Evolutionary conservation across 305 asterid genomes (phyloP).

Genomic region (Coffea humblotiana): DNA sequence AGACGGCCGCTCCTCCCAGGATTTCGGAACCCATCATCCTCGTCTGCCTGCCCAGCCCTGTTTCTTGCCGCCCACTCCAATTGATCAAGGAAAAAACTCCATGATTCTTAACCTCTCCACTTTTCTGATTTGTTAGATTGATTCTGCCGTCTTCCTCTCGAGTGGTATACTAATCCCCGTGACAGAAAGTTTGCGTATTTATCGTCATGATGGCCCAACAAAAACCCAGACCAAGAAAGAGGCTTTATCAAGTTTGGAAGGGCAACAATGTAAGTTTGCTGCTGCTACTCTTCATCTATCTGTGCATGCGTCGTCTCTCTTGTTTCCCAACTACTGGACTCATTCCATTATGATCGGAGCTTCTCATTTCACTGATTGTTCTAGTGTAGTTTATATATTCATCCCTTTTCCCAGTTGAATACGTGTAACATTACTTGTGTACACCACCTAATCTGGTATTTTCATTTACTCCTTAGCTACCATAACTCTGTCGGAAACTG

Average conservation of each 20-base stretch:
- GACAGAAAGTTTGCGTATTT: no score
- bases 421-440: not conserved
- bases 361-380: not conserved
- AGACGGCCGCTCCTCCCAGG: not conserved
- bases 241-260: slow-evolving; percentile 83
- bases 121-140: not conserved
- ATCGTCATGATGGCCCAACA: slow-evolving; percentile 43
- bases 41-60: not conserved
- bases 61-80: not conserved
- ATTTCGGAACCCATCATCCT: not conserved
- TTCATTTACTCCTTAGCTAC: no score
- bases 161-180: not conserved
- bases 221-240: slow-evolving; percentile 43
- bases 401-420: not conserved
- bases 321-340: no score
- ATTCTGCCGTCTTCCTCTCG: not conserved
- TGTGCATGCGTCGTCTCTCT: no score
- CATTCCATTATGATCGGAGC: no score
- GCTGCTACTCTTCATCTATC: no score
- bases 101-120: not conserved
- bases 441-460: not conserved
- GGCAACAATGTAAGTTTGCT: slow-evolving; percentile 69
- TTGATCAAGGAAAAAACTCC: not conserved
- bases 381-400: not conserved
- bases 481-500: no score